A percentile compares a stretch with the other conserved stretches of the same genome.
Conservation (phyloP, 2,329 filamentous ascomycete species). For the Aspergillus hiratsukae region DNA sequence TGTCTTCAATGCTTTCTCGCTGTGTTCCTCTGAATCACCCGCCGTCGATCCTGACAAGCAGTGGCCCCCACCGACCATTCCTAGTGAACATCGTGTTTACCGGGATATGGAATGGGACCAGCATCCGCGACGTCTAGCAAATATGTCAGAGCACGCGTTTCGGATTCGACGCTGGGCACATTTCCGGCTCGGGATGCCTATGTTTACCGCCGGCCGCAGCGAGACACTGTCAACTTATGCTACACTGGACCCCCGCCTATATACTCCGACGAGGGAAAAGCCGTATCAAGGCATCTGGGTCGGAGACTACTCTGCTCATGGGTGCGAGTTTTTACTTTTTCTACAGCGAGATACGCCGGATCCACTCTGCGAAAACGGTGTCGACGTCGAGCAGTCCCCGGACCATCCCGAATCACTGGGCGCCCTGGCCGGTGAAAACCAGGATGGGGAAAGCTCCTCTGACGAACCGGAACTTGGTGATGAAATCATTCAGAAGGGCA, state of each 20-base stretch:
- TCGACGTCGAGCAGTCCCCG: too few species aligned
- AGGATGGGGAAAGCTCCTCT: conserved; percentile 35
- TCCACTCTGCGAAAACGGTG: too few species aligned
- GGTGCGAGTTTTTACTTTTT: conserved; percentile 81
- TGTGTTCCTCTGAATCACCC: conserved; percentile 50
- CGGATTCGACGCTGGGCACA: conserved; percentile 73
- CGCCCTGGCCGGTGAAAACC: too few species aligned
- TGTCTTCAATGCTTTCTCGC: conserved; percentile 64
- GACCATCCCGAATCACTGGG: too few species aligned
- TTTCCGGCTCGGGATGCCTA: conserved; percentile 49
- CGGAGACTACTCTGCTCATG: conserved; percentile 82
- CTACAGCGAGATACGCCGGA: conserved; percentile 76
- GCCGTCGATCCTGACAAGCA: conserved; percentile 47
- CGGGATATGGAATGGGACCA: conserved; percentile 46
- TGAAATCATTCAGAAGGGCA: conserved; percentile 56
- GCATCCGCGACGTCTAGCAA: conserved; percentile 48
- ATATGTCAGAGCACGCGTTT: conserved; percentile 68
- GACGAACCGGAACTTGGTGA: conserved; percentile 41
- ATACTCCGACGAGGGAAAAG: conserved; percentile 73
- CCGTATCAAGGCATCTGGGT: conserved; percentile 91
- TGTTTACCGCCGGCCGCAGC: conserved; percentile 19
- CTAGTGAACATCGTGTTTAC: conserved; percentile 55
- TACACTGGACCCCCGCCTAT: conserved; percentile 69
- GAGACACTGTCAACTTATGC: conserved; percentile 60
- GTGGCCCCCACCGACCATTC: conserved; percentile 73